Conservation (phyloP, 176 grass and related monocot species). For the Carex parvula region DNA sequence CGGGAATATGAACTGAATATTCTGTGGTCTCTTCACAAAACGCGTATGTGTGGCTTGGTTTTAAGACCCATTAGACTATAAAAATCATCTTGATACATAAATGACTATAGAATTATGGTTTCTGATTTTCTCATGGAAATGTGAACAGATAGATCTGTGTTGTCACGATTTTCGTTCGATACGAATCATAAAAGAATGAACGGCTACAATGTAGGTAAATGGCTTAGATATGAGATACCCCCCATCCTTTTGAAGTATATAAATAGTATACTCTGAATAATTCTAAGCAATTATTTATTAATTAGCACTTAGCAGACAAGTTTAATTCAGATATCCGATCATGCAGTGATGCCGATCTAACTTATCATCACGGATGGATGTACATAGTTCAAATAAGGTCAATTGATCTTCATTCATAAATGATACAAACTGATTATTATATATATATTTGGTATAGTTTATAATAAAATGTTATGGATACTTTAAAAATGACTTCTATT, state of each 20-base stretch:
- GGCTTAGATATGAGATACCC: background rate
- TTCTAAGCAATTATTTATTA: background rate
- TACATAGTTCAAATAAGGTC: background rate
- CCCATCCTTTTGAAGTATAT: background rate
- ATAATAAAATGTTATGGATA: too few relatives aligned
- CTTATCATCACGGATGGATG: background rate
- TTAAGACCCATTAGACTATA: too few relatives aligned
- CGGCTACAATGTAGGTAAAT: background rate
- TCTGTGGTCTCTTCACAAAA: too few relatives aligned
- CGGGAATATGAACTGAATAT: too few relatives aligned
- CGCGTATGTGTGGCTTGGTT: too few relatives aligned
- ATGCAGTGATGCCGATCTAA: background rate
- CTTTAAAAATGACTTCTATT: too few relatives aligned
- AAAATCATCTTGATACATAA: background rate
- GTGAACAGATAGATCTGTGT: too few relatives aligned
- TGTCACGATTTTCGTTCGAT: too few relatives aligned
- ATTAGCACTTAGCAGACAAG: background rate
- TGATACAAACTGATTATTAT: too few relatives aligned
- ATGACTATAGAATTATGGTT: background rate
- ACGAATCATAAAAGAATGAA: too few relatives aligned
- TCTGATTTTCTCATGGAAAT: background rate
- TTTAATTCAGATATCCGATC: background rate
- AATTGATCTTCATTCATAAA: too few relatives aligned
- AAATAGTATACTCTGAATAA: background rate
- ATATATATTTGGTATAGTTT: too few relatives aligned